These are phyloP conservation scores for Cyphellophora attinorum DNA, from an alignment of 2,329 filamentous ascomycete genomes.

Conservation along the genomic window DNA sequence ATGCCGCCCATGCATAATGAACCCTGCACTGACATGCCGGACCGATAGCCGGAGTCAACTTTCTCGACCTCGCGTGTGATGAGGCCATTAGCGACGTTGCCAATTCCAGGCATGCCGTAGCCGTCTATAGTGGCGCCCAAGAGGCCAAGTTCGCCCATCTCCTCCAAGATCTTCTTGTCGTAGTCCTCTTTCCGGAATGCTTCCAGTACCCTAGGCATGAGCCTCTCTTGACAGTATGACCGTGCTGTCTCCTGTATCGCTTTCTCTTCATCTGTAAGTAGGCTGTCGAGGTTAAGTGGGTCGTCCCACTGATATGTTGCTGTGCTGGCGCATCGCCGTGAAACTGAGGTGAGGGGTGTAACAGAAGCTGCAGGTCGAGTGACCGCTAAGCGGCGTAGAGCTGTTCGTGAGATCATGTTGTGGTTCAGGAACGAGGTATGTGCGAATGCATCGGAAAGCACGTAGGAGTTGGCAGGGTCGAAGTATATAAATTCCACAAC, in stretches of 20 bases:
- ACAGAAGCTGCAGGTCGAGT: no score
- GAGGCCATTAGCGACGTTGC: conserved; percentile 76
- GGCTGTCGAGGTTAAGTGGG: conserved; percentile 62
- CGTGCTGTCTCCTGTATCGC: conserved; percentile 86
- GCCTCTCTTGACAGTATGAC: conserved; percentile 82
- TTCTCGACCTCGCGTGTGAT: conserved; percentile 86
- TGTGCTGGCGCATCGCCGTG: conserved; percentile 14
- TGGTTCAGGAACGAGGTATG: no score
- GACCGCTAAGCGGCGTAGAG: no score
- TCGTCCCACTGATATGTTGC: conserved; percentile 80
- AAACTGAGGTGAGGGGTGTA: conserved; percentile 1
- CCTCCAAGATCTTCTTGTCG: conserved; percentile 72
- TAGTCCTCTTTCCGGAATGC: conserved; percentile 81
- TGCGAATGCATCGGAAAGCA: no score
- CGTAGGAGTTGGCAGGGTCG: no score
- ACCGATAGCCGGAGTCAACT: conserved; percentile 84
- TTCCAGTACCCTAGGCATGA: conserved; percentile 78
- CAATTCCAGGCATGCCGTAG: conserved; percentile 75
- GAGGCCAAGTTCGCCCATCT: conserved; percentile 89
- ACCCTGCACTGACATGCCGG: conserved; percentile 87
- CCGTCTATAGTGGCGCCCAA: conserved; percentile 78
- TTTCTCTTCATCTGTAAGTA: conserved; percentile 82
- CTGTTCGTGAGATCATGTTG: no score
- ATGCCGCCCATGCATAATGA: conserved; percentile 92
- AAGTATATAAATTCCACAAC: no score